Conservation (phyloP, 805 yeast genomes). For the Ogataea henricii region DNA sequence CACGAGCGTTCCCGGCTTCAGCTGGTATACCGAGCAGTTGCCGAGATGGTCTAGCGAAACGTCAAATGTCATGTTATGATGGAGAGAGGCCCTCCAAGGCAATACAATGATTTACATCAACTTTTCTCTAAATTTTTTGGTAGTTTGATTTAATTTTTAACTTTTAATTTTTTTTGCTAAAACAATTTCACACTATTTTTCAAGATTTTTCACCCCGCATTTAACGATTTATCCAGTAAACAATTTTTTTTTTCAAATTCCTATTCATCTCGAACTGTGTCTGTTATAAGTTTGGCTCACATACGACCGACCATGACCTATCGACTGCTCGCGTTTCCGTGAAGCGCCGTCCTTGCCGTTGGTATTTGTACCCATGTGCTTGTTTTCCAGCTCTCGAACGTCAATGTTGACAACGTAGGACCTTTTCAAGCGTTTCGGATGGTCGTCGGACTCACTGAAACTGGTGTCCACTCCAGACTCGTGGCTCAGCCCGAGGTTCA, state of each 20-base stretch:
- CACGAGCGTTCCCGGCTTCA: constrained; percentile 10
- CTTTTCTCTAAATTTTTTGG: background rate
- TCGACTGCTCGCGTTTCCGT: background rate
- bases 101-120: too few relatives aligned
- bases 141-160: background rate
- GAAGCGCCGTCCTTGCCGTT: background rate
- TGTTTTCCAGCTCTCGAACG: constrained; percentile 43
- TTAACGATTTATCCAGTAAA: background rate
- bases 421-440: constrained; percentile 34
- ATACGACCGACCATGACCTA: constrained; percentile 11
- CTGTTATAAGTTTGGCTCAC: constrained; percentile 14
- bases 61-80: background rate
- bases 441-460: constrained; percentile 17
- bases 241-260: background rate
- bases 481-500: constrained; percentile 25
- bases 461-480: constrained; percentile 13
- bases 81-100: too few relatives aligned
- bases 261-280: background rate
- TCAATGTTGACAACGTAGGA: constrained; percentile 46
- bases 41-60: background rate
- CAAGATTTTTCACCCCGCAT: constrained; percentile 1
- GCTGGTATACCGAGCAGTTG: constrained; percentile 13
- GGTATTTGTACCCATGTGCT: constrained; percentile 7
- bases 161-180: background rate
- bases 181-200: background rate